Evolutionary conservation across 2,329 filamentous ascomycete species (phyloP).

Genomic region (Stemphylium vesicarium): DNA sequence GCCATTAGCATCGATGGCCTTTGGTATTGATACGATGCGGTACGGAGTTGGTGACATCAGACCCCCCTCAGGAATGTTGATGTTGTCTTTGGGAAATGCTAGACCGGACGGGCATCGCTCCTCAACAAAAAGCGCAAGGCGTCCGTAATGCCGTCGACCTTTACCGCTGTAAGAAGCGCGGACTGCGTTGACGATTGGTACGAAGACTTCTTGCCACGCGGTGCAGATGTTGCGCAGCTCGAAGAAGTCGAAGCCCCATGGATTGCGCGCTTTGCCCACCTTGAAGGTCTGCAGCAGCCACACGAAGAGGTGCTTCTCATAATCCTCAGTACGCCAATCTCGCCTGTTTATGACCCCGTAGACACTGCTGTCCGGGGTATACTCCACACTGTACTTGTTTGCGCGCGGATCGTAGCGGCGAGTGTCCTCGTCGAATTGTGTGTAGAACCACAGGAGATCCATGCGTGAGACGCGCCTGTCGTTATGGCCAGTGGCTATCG

Average conservation of each 20-base stretch:
- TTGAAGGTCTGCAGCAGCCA: slow-evolving; percentile 43
- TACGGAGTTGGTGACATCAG: slow-evolving; percentile 30
- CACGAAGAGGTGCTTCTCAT: slow-evolving; percentile 42
- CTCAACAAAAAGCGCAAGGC: slow-evolving; percentile 42
- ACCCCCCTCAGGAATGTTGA: slow-evolving; percentile 15
- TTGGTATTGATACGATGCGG: slow-evolving; percentile 26
- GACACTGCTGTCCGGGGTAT: slow-evolving; percentile 15
- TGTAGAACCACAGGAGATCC: slow-evolving; percentile 44
- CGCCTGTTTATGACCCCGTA: slow-evolving; percentile 35
- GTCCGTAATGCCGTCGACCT: slow-evolving; percentile 40
- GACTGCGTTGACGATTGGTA: slow-evolving; percentile 41
- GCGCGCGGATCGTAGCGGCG: slow-evolving; percentile 35
- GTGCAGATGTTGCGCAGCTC: slow-evolving; percentile 33
- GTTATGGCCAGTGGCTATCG: background rate
- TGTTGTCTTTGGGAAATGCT: slow-evolving; percentile 41
- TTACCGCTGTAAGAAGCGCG: slow-evolving; percentile 34
- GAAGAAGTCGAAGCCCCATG: slow-evolving; percentile 38
- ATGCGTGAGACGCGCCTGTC: slow-evolving; percentile 22
- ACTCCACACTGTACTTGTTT: slow-evolving; percentile 18
- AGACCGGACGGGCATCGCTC: slow-evolving; percentile 33
- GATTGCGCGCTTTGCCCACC: slow-evolving; percentile 39
- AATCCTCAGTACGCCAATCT: slow-evolving; percentile 32
- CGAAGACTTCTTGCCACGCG: slow-evolving; percentile 38
- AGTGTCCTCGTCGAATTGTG: slow-evolving; percentile 35
- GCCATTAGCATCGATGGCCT: background rate